Evolutionary conservation across 2,329 filamentous ascomycete species (phyloP), one percentile per base, ranked within the genome.

Genomic region (Epichloe sibirici): DNA sequence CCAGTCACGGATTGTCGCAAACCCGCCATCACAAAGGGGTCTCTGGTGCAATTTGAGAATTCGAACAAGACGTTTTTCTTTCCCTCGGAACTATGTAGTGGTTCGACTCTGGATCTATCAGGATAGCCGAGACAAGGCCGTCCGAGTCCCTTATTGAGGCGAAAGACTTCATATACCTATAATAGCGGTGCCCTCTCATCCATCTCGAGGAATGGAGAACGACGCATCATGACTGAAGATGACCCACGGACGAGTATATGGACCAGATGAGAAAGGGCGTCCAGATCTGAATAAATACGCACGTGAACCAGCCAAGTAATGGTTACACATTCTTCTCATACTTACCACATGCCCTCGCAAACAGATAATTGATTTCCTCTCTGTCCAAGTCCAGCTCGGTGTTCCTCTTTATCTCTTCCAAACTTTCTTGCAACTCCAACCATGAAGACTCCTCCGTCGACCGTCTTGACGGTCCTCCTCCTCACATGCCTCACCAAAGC

Each of bases 371-470:
- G 28, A 28, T 28, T 28, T 8, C 25, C 25, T 8, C 28, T 28
- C 28, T 28, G 28, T 28, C 7, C 2, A 28, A 8, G 28, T 28
- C 17, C n/a, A 17, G 6, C 38, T 43, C 12, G 40, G 5, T n/a
- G 11, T 43, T 43, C 3, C 40, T 5, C 9, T 42, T 43, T 6
- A n/a, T 11, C 12, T 43, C 6, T 12, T 46, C 34, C 11, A 8
- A 21, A 23, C 31, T 34, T 17, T 23, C 9, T 34, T 23, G 13
- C 21, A 15, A 13, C 21, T n/a, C 38, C 13, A 61, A 73, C 62
- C 43, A 77, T 77, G 74, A 69, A 71, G 65, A 63, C 66, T 55
- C 54, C 65, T 46, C 57, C 64, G 28, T 55, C 69, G 55, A 56
- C 73, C 56, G 65, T 68, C 56, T 61, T 68, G 56, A 60, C 35